Evolutionary conservation across 2,329 filamentous ascomycete species (phyloP).

Genomic region (Septoria linicola): DNA sequence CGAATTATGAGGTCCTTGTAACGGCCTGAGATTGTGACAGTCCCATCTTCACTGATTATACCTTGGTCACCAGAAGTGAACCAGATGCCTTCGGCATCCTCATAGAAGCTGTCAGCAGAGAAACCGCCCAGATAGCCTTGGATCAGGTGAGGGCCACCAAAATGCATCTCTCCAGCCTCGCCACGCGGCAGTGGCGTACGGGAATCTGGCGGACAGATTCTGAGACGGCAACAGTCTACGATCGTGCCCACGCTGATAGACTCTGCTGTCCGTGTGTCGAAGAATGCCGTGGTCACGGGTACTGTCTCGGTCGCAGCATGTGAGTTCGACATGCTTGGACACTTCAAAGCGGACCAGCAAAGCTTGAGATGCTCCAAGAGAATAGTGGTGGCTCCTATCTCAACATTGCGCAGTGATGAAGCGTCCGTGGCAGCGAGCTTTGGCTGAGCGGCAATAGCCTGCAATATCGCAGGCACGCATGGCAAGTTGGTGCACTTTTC

Average conservation of each 20-base stretch:
- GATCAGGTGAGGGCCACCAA: slow-evolving; percentile 13
- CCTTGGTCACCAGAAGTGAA: slow-evolving; percentile 22
- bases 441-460: slow-evolving; percentile 5
- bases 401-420: slow-evolving; percentile 1
- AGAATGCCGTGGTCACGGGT: not conserved
- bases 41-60: slow-evolving; percentile 14
- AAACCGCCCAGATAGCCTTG: slow-evolving; percentile 11
- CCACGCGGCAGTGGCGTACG: slow-evolving; percentile 13
- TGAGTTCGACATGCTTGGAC: slow-evolving; percentile 11
- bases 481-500: slow-evolving; percentile 5
- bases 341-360: slow-evolving; percentile 4
- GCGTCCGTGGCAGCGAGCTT: not conserved
- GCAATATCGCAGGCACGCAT: slow-evolving; percentile 5
- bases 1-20: slow-evolving; percentile 25
- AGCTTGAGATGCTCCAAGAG: not conserved
- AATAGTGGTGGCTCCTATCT: slow-evolving; percentile 3
- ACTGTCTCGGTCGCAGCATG: not conserved
- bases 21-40: slow-evolving; percentile 13
- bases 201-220: slow-evolving; percentile 15
- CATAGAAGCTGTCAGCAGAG: slow-evolving; percentile 12
- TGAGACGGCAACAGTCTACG: not conserved
- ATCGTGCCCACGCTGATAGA: not conserved
- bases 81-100: slow-evolving; percentile 13
- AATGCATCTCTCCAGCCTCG: slow-evolving; percentile 18
- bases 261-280: not conserved